Percentiles rank a stretch among this genome's conserved stretches.
Evolutionary conservation across 441 rosid species (phyloP).

Genomic region (Aleurites moluccanus): DNA sequence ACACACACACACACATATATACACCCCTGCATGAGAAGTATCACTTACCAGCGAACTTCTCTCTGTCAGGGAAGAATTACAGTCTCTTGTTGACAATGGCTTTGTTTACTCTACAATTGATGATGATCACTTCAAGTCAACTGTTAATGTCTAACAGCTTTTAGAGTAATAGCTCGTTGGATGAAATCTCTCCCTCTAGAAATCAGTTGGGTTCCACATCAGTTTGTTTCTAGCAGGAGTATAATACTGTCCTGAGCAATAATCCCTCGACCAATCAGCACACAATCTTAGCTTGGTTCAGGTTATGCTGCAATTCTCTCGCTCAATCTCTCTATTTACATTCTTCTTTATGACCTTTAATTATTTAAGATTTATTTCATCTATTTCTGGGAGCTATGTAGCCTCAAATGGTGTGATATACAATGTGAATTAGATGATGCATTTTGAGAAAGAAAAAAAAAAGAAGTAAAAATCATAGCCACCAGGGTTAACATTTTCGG

Average conservation of each 20-base stretch:
- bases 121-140: constrained; percentile 68
- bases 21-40: background rate
- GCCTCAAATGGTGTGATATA: background rate
- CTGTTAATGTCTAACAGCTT: constrained; percentile 49
- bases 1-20: background rate
- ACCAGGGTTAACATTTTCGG: too few species aligned
- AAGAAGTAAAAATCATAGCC: too few species aligned
- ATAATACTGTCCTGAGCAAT: background rate
- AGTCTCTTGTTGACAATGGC: constrained; percentile 58
- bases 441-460: too few species aligned
- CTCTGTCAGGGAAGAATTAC: constrained; percentile 66
- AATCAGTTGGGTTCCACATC: background rate
- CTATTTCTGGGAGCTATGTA: background rate
- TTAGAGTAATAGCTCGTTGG: background rate
- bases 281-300: constrained; percentile 1
- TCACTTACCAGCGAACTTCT: background rate
- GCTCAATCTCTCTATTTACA: background rate
- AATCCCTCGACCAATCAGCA: background rate
- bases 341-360: background rate
- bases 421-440: background rate
- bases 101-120: constrained; percentile 67
- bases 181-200: background rate
- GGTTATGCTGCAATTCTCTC: background rate
- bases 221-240: background rate
- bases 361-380: background rate